Evolutionary conservation across 2,329 filamentous ascomycete species (phyloP), one percentile per base, ranked within the genome.

Genomic region (Ceratocystis colombiana): DNA sequence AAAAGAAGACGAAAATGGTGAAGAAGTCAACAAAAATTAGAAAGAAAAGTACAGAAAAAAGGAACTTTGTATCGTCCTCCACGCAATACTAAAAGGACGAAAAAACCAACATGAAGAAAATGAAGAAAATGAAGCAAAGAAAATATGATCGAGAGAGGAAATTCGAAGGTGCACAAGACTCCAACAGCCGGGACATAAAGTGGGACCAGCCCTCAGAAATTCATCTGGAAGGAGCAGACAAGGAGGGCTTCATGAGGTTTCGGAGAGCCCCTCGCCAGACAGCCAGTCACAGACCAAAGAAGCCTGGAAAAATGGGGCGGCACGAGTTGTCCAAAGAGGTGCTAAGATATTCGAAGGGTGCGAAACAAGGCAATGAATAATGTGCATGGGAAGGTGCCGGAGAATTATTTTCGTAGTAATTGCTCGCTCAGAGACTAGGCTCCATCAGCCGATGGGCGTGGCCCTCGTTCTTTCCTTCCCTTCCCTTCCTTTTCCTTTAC

Each of bases 161-260:
- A 72, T 75, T 72, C 70, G 65, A 70, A 59, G 66, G 65, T 66
- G 64, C 8, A 41, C 37, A 41, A 41, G 37, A 41, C 37, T 41
- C 10, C 37, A 41, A 41, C 37, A 68, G 67, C 70, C 70, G 4
- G 70, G 10, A 30, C 64, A 64, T 28, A 62, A 64, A 25, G 44
- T 61, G 41, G 48, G n/a, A n/a, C 25, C 6, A 1, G 5, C 48
- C 48, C 20, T 5, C 48, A 63, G 61, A 63, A 50, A 28, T 25
- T 15, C 46, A 30, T 41, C 37, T 41, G 48, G 62, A 48, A 64
- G 46, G 62, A 64, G 28, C 62, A 55, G 17, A 25, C 55, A 33
- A n/a, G 55, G 25, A 59, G 37, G 37, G 55, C 55, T 59, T 8
- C 44, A 41, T 41, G 37, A 63, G 20, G 62, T 64, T 46, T 64